Evolutionary conservation across 352 stramenopile genomes (phyloP), one percentile per base, ranked within the genome.

Genomic region (Globisporangium barbulae): DNA sequence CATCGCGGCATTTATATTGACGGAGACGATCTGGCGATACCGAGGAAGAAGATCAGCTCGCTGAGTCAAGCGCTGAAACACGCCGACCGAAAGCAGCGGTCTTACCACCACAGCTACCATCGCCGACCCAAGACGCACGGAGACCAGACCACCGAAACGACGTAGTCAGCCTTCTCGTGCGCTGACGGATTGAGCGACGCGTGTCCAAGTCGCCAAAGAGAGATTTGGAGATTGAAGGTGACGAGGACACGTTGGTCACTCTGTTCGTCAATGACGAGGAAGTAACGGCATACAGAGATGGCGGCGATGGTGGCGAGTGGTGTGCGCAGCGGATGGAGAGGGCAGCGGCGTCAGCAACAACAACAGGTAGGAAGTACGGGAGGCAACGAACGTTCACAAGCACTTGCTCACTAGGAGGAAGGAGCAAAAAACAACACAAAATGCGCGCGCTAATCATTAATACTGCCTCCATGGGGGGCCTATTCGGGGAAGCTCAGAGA

Each of bases 61-160:
- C 59, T 81, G 19, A 73, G 70, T 35, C 68, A 72, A 22, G 62
- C 75, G 35, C 70, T 75, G 39, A 81, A 81, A 68, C 64, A 81
- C 35, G 74, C 69, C 30, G 75, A 84, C 56, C 71, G 74, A 41
- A 84, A 84, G 53, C 68, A 64, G 35, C 75, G 73, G 19, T 71
- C 72, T 13, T 68, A 66, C 50, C 75, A 70, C 42, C 64, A 65
- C 33, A 75, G 66, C 67, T 75, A 69, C 31, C 63, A 69, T 28
- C 57, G 50, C 41, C 64, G 64, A 39, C 39, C 57, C 17, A 69
- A 69, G 57, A 61, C 64, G n/a, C 64, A 63, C 56, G 54, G 54
- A 22, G 62, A 63, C 35, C 62, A 63, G 62, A 63, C 54, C n/a
- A 63, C 62, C 0, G 62, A 68, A 47, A 59, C 45, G 1, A 58